Evolutionary conservation across 2,329 filamentous ascomycete species (phyloP).

Genomic region (Aspergillus eucalypticola): DNA sequence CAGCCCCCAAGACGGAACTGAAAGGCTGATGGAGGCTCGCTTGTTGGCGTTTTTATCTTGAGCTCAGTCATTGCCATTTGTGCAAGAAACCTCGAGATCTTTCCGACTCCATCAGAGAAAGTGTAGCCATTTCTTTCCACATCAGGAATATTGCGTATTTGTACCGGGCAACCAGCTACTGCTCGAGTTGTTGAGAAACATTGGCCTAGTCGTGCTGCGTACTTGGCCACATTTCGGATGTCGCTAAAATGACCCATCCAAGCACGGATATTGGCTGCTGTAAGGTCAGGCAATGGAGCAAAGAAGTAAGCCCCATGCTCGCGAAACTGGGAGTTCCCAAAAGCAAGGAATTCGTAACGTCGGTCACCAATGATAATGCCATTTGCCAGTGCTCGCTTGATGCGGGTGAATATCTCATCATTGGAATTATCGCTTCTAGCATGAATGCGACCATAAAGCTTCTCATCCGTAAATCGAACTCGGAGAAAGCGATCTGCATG

Average conservation of each 20-base stretch:
- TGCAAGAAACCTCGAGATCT: conserved; percentile 79
- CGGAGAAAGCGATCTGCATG: conserved; percentile 80
- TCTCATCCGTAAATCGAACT: conserved; percentile 86
- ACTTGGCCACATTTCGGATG: conserved; percentile 83
- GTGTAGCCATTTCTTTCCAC: conserved; percentile 67
- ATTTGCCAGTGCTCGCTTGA: conserved; percentile 69
- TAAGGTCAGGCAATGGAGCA: conserved; percentile 65
- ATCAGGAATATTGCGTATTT: conserved; percentile 64
- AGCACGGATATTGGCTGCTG: conserved; percentile 72
- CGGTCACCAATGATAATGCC: conserved; percentile 82
- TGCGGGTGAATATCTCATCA: conserved; percentile 71
- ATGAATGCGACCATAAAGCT: conserved; percentile 61
- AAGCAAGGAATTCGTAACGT: conserved; percentile 85
- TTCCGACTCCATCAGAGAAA: conserved; percentile 92
- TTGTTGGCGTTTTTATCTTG: conserved; percentile 55
- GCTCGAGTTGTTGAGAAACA: conserved; percentile 92
- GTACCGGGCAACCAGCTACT: conserved; percentile 63
- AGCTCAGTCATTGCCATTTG: conserved; percentile 72
- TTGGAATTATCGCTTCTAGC: conserved; percentile 58
- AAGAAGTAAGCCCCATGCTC: conserved; percentile 95
- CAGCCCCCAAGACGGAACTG: conserved; percentile 91
- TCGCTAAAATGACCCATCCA: conserved; percentile 86
- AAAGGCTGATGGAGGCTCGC: conserved; percentile 72
- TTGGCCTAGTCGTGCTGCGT: conserved; percentile 84
- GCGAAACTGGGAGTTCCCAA: conserved; percentile 91